Base-by-base conservation (phyloP, 352 stramenopile genomes). In the Plasmopara viticola region DNA sequence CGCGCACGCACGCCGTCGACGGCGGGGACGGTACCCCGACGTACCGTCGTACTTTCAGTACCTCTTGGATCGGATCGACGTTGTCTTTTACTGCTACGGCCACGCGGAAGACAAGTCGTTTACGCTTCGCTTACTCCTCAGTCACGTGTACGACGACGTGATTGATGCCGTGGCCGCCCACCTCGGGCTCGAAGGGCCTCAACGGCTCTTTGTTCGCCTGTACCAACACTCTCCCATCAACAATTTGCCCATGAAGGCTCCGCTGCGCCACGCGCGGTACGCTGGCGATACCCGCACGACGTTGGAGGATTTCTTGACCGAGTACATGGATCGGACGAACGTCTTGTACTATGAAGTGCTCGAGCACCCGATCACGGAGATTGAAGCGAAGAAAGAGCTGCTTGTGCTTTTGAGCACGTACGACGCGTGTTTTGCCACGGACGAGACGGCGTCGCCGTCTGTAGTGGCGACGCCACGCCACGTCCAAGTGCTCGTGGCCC, bases 381-480 rank as follows among this genome's bases (percentile, higher is more conserved):
- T 95, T 43, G 84, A 95, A 56, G 76, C 78, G 1, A 93, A 92
- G 65, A 90, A 88, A 50, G 75, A 90, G 53, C 58, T 92, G 10
- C 14, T 72, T 3, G 72, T 94, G 17, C 78, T 87, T 51, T 60
- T 90, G 18, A 91, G 82, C 54, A 73, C 84, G 38, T 90, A 91
- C 60, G 84, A 88, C 51, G 70, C 73, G 15, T 79, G 66, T 20
- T 90, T 93, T 44, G 66, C 74, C 2, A 66, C 55, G 0, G 60
- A 68, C 13, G 48, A 66, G 48, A 30, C 45, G 40, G 68, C 82
- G 7, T 58, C 62, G 1, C 62, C 49, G 20, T 56, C 66, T 1
- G 59, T 77, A 6, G 42, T 53, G 8, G 47, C 52, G 9, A 49
- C 48, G 8, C 46, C 69, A 13, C 73, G 70, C 13, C 65, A 71